A percentile compares a stretch with the other conserved stretches of the same genome.
Evolutionary conservation across 148 eudicot genomes (phyloP).

Genomic region (Persicaria maculosa): DNA sequence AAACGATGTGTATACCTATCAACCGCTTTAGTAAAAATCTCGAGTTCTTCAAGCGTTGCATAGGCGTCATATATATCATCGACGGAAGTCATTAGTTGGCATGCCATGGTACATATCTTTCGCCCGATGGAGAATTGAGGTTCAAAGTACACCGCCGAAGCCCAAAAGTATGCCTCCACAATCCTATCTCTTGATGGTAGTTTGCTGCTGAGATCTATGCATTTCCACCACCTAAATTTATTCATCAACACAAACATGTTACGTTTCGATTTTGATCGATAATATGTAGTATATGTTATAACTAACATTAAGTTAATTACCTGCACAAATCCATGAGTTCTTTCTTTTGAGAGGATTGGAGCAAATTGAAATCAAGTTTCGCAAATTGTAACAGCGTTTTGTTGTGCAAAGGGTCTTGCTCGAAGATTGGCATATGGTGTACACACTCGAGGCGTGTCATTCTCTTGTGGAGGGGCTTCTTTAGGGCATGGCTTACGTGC

Average conservation of each 20-base stretch:
- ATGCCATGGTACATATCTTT: constrained; percentile 11
- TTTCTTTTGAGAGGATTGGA: constrained; percentile 21
- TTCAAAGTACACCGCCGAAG: constrained; percentile 19
- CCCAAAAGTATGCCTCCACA: constrained; percentile 26
- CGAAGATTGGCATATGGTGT: constrained; percentile 23
- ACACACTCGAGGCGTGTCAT: constrained; percentile 20
- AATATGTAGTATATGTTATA: too few species aligned
- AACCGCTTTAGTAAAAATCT: constrained; percentile 16
- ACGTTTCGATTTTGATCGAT: too few species aligned
- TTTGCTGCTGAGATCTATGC: constrained; percentile 13
- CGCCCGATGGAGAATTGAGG: constrained; percentile 27
- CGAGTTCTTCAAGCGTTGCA: constrained; percentile 6
- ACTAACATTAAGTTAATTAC: background rate
- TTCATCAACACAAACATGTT: too few species aligned
- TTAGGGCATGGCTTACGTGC: constrained; percentile 17
- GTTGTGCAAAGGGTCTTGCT: constrained; percentile 12
- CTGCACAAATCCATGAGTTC: constrained; percentile 23
- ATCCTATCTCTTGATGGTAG: constrained; percentile 17
- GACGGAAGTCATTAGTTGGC: background rate
- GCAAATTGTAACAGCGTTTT: constrained; percentile 19
- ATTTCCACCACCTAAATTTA: constrained; percentile 38
- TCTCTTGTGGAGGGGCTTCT: constrained; percentile 19
- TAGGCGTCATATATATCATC: constrained; percentile 13
- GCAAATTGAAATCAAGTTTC: constrained; percentile 31
- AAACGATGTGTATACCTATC: constrained; percentile 15